A percentile compares a stretch with the other conserved stretches of the same genome.
Conservation (phyloP, 495 filamentous ascomycete genomes). For the Hyaloscypha finlandica region DNA sequence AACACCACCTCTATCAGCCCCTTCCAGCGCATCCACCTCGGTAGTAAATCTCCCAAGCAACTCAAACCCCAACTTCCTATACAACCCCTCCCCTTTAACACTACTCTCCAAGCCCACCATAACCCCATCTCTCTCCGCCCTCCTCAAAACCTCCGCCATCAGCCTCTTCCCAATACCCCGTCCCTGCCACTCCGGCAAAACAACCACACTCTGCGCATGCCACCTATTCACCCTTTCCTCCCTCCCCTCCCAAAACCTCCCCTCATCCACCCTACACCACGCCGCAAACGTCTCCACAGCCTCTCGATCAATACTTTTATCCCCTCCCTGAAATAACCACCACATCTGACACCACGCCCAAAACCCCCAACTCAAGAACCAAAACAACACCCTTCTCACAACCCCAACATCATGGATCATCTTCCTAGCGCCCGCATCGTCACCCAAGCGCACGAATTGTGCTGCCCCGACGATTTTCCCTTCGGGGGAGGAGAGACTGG, state of each 20-base stretch:
- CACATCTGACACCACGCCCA: background rate
- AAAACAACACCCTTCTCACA: slow-evolving; percentile 1
- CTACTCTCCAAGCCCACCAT: slow-evolving; percentile 27
- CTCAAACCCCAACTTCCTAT: slow-evolving; percentile 25
- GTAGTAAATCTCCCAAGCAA: slow-evolving; percentile 12
- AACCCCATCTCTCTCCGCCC: slow-evolving; percentile 26
- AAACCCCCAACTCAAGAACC: slow-evolving; percentile 11
- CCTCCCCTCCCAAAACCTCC: slow-evolving; percentile 15
- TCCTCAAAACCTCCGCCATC: slow-evolving; percentile 26
- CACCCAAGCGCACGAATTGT: slow-evolving; percentile 25
- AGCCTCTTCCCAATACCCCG: slow-evolving; percentile 28
- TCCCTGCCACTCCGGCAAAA: slow-evolving; percentile 21
- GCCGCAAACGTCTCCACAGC: background rate
- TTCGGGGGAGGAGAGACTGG: background rate
- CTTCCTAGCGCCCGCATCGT: slow-evolving; percentile 22
- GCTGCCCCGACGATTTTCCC: slow-evolving; percentile 16
- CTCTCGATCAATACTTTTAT: slow-evolving; percentile 10
- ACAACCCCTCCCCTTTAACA: slow-evolving; percentile 20
- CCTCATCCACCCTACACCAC: slow-evolving; percentile 5
- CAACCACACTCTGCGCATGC: slow-evolving; percentile 26
- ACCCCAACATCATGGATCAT: background rate
- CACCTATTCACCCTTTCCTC: slow-evolving; percentile 26
- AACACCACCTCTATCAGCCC: background rate
- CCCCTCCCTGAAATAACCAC: background rate
- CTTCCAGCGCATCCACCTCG: background rate